Base-by-base conservation (phyloP, 176 grass and related monocot species). In the Oryza glaberrima region DNA sequence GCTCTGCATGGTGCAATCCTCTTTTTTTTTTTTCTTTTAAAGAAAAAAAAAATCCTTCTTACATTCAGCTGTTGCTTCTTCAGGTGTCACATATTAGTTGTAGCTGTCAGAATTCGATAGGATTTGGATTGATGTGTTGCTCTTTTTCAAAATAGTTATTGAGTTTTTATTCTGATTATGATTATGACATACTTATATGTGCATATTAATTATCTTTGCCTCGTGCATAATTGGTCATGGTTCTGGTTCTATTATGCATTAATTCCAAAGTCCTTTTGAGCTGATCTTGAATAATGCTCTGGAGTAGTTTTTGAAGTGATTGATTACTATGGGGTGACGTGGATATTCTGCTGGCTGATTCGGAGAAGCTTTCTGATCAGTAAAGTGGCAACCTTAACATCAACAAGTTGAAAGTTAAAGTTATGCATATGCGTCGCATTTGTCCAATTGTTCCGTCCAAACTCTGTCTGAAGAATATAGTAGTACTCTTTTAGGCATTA, bases 271-370 rank as follows among this genome's bases (percentile, higher is more conserved):
- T 32, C 30, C 30, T 32, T 32, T 32, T 32, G 30, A 46, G 69
- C 38, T 41, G 36, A 54, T 60, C 56, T 67, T 51, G 64, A 30
- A 54, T 54, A 17, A 51, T 65, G 20, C 5, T 25, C n/a, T 13
- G 19, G 7, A 35, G 48, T 63, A 10, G 49, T 17, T 52, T 43
- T 54, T 71, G 9, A 45, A 83, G 25, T 48, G 14, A 40, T 16
- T 65, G n/a, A 40, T 22, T 23, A 75, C 28, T 26, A 13, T 25
- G 61, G 66, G 20, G 1, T 44, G 86, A 83, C 69, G 52, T 43
- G 73, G 41, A 73, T 83, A 51, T 45, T 71, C 28, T 78, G 34
- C 30, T 69, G 15, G 86, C 30, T 88, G 74, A 78, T 90, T 72
- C 78, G 66, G 10, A 5, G 30, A 72, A 46, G 73, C 54, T 56